These are phyloP conservation scores for Paxillus ammoniavirescens DNA, from an alignment of 768 basidiomycete genomes.

Conservation along the genomic window DNA sequence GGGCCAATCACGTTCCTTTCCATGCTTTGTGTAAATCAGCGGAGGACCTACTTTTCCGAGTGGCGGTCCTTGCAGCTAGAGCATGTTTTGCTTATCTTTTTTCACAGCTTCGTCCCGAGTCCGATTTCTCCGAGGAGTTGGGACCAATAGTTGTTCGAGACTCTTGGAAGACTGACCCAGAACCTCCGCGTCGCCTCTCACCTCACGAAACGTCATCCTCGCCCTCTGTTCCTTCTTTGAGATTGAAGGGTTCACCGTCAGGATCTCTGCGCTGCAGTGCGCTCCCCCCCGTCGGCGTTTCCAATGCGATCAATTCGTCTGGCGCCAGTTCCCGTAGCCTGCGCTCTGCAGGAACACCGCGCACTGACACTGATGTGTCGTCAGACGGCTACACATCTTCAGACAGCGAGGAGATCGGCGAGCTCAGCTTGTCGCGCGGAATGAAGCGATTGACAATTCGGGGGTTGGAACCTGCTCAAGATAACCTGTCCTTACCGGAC, in stretches of 20 bases:
- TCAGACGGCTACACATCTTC: conserved; percentile 30
- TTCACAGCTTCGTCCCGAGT: conserved; percentile 57
- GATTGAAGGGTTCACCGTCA: conserved; percentile 13
- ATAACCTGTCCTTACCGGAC: conserved; percentile 30
- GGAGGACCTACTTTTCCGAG: not conserved
- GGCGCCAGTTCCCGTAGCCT: conserved; percentile 6
- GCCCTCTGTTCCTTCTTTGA: conserved; percentile 15
- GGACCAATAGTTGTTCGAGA: conserved; percentile 61
- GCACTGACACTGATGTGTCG: conserved; percentile 28
- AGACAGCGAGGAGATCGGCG: conserved; percentile 37
- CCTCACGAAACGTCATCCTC: conserved; percentile 24
- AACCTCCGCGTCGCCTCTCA: conserved; percentile 7
- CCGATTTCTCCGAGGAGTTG: conserved; percentile 60
- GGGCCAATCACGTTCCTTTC: not conserved
- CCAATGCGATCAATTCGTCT: conserved; percentile 6
- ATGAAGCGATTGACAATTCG: conserved; percentile 37
- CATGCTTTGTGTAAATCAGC: not conserved
- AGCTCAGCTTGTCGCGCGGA: conserved; percentile 39
- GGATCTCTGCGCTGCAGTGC: conserved; percentile 6
- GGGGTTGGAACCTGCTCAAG: conserved; percentile 37
- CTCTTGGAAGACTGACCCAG: conserved; percentile 53
- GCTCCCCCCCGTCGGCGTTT: conserved; percentile 5
- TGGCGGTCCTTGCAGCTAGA: not conserved
- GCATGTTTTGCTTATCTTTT: conserved; percentile 8
- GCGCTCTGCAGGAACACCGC: conserved; percentile 21